These are phyloP conservation scores for Coemansia biformis DNA, from an alignment of 192 early-diverging fungal genomes.

Conservation along the genomic window DNA sequence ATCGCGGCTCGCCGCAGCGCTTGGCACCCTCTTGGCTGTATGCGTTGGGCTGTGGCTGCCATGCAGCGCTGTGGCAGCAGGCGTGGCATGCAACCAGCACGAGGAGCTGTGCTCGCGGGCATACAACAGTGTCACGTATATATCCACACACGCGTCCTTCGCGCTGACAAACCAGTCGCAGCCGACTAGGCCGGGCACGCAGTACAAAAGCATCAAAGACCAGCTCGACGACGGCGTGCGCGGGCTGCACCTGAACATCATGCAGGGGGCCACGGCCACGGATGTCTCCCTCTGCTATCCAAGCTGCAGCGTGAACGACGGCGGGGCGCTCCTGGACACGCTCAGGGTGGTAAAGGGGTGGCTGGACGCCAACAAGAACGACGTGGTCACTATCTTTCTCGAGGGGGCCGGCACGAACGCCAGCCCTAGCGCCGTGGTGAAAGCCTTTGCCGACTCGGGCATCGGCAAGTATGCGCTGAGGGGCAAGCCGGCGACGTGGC, in stretches of 20 bases:
- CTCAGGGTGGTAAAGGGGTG: conserved; percentile 33
- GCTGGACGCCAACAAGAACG: conserved; percentile 35
- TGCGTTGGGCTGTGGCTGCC: conserved; percentile 15
- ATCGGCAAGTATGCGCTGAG: conserved; percentile 28
- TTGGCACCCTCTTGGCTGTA: neutral
- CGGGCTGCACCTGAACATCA: conserved; percentile 42
- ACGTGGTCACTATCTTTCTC: conserved; percentile 46
- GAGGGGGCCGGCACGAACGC: conserved; percentile 24
- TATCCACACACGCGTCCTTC: conserved; percentile 45
- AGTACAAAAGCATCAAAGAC: conserved; percentile 38
- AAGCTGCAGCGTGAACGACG: conserved; percentile 37
- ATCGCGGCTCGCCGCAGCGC: neutral
- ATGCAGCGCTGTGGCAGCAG: conserved; percentile 10
- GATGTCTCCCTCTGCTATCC: conserved; percentile 37
- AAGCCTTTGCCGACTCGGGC: conserved; percentile 34
- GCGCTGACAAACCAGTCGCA: conserved; percentile 16
- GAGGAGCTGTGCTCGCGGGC: conserved; percentile 39
- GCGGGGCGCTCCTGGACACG: conserved; percentile 31
- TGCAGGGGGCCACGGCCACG: conserved; percentile 21
- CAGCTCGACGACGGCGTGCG: conserved; percentile 47
- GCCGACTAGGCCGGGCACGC: conserved; percentile 29
- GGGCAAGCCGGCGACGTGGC: conserved; percentile 32
- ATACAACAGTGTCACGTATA: conserved; percentile 39
- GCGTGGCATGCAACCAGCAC: conserved; percentile 34
- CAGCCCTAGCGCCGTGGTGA: conserved; percentile 23